phyloP scores from a whole-genome alignment of 1,139 yeast species.

The Geotrichum europaeum region DNA sequence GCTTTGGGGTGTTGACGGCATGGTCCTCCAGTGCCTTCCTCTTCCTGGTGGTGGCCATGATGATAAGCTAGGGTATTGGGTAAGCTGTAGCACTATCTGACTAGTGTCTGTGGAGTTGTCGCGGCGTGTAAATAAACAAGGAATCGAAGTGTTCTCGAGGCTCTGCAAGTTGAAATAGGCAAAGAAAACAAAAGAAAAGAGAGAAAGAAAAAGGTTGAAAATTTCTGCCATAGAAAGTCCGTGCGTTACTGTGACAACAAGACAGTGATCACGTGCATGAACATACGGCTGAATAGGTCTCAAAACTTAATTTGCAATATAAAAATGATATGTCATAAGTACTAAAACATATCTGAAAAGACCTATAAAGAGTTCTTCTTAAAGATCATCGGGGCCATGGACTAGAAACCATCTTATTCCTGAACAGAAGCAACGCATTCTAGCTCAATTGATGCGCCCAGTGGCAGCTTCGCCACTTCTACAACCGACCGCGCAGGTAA shows the following conservation, averaged over 20 bases:
- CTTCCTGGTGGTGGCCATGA: background rate
- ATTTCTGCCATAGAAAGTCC: background rate
- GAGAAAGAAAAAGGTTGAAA: background rate
- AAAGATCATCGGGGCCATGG: background rate
- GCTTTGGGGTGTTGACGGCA: background rate
- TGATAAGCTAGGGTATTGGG: background rate
- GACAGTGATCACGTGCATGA: background rate
- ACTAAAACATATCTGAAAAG: too few relatives aligned
- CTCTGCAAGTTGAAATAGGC: background rate
- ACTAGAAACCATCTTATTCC: background rate
- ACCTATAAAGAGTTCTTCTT: too few relatives aligned
- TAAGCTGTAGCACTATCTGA: background rate
- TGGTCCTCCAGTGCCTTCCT: background rate
- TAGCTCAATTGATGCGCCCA: constrained; percentile 61
- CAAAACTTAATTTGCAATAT: too few relatives aligned
- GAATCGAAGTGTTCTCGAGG: background rate
- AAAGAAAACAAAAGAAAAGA: background rate
- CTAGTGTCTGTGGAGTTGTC: background rate
- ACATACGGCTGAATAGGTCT: background rate
- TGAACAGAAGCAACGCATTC: constrained; percentile 60
- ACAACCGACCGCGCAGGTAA: constrained; percentile 96
- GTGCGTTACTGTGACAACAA: background rate
- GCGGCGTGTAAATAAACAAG: background rate
- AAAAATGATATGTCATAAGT: background rate
- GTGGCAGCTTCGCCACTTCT: constrained; percentile 81